Evolutionary conservation across 1,284 basidiomycete species (phyloP), one percentile per base, ranked within the genome.

Genomic region (Ustilago tritici): DNA sequence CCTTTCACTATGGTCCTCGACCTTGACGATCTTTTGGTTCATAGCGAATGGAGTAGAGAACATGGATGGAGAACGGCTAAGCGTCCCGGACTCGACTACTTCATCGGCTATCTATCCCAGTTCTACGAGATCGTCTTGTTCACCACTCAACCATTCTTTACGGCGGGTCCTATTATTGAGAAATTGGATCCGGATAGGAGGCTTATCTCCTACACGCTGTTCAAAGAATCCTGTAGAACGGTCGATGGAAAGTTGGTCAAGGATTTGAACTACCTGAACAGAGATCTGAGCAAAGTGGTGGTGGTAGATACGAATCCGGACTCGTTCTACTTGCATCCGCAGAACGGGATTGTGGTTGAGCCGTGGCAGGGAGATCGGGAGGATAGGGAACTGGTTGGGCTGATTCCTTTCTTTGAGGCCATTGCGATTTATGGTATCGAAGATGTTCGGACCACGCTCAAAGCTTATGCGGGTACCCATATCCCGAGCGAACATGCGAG

Each of bases 51-150:
- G 96, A 65, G 70, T 8, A 76, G 87, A 19, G 85, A 87, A 43
- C 82, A 87, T 55, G 88, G 88, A 9, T 88, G 88, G 88, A 80
- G 87, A 14, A 88, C 87, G 4, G 88, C 88, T 2, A 88, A 88
- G 74, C 91, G 97, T 59, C 96, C 96, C 1, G 97, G 97, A 3
- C 92, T 96, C 10, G 97, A 99, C 86, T 98, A 98, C 87, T 99
- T 98, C 90, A 89, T 99, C 57, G 95, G 91, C 38, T 98, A 99
- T 87, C 90, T 99, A 50, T 95, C 94, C 0, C 95, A 98, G 84
- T 98, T 98, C 88, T 99, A 95, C 87, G 96, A 99, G 88, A 92
- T 99, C 72, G 95, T 99, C 28, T 89, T 99, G 63, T 99, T 98
- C 88, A 98, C 95, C 14, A 90, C 92, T 10, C 95, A 98, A 88